Base-by-base conservation (phyloP, 2,329 filamentous ascomycete species). In the Talaromyces piceae region DNA sequence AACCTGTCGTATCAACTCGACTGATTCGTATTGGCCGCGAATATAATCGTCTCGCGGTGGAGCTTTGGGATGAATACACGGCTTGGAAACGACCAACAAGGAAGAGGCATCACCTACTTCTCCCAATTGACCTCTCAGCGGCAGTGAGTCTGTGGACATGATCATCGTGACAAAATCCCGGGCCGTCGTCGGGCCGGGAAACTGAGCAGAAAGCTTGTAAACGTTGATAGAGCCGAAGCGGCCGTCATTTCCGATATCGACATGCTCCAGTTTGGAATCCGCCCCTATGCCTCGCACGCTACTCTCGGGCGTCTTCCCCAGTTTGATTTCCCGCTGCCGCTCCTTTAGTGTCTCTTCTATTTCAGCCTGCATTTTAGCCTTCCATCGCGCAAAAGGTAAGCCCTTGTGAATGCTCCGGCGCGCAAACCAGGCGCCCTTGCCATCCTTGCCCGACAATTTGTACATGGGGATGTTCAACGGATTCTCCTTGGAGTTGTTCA, bases 391-490 rank as follows among this genome's bases (percentile, higher is more conserved):
- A 66, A 94, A 95, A 0, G 83, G 76, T 18, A 94, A 66, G 0
- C 85, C 87, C 59, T 87, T 82, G 62, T 96, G 90, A 18, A 95
- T 76, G 64, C 89, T 95, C 45, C 86, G 77, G 50, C 91, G 76
- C 22, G 88, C 88, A 68, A 96, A 97, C 91, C 91, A 97, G 6
- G 87, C 78, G 2, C 91, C 91, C 57, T 84, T 84, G 31, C 88
- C 83, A 67, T 97, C 91, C 60, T 87, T 85, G 2, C 85, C 81
- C 0, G 77, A 73, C 54, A 93, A 77, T 67, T 94, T 95, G 72
- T 87, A 95, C 22, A 96, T 82, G 50, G 76, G 78, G 55, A 96
- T 83, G 0, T 78, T 82, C 7, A 88, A 74, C 0, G 88, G 87
- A 61, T 94, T 93, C 18, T 91, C 84, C 58, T 78, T 83, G 3